Percentiles rank a stretch among this genome's conserved stretches.
phyloP scores from a whole-genome alignment of 805 yeast genomes.

The Kodamaea jinghongensis region DNA sequence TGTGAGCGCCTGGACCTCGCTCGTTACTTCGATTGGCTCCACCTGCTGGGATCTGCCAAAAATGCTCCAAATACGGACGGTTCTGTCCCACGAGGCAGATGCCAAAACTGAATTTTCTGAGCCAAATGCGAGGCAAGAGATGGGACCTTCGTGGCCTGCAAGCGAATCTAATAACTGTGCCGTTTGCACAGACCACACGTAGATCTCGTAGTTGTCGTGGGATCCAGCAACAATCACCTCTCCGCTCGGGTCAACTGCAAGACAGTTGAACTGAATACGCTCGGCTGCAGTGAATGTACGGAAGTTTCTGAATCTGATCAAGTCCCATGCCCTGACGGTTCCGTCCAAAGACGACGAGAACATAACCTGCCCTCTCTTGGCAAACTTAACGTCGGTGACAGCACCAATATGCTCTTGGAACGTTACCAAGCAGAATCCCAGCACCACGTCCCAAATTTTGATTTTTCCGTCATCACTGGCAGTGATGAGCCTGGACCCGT shows the following conservation, averaged over 20 bases:
- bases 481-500: conserved; percentile 87
- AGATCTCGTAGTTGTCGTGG: conserved; percentile 81
- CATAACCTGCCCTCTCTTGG: conserved; percentile 85
- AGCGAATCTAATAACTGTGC: conserved; percentile 84
- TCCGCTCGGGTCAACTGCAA: conserved; percentile 97
- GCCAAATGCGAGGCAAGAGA: conserved; percentile 84
- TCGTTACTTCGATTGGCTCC: conserved; percentile 82
- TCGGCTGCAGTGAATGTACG: conserved; percentile 91
- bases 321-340: conserved; percentile 96
- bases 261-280: conserved; percentile 78
- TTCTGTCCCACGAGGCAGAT: conserved; percentile 95
- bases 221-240: conserved; percentile 96
- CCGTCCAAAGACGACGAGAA: conserved; percentile 94
- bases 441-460: conserved; percentile 90
- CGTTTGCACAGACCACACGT: conserved; percentile 97
- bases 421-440: conserved; percentile 91
- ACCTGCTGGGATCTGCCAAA: conserved; percentile 83
- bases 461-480: conserved; percentile 97
- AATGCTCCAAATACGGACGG: conserved; percentile 89
- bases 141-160: conserved; percentile 95
- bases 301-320: conserved; percentile 88
- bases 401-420: conserved; percentile 88
- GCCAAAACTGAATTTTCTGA: conserved; percentile 73
- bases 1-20: conserved; percentile 79
- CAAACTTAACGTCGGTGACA: conserved; percentile 83